Evolutionary conservation across 225 moss, liverwort and hornwort genomes (phyloP), one percentile per base, ranked within the genome.

Genomic region (Rhytidiadelphus loreus): DNA sequence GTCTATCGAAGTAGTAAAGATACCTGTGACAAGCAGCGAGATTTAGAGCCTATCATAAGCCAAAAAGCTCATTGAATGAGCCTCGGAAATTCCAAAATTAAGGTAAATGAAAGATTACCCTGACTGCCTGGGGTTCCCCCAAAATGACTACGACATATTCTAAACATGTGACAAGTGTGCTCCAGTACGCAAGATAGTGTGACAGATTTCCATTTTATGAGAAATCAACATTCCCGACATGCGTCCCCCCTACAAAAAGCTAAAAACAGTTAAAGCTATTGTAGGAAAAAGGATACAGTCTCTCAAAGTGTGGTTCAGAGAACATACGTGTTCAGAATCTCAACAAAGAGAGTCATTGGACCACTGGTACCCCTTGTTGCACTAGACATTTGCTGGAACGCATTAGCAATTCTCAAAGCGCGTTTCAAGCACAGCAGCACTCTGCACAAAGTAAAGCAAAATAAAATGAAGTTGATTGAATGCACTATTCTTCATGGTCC

Each of bases 371-470:
- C 97, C 92, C 94, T 90, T 58, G 97, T 96, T 77, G 97, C 96
- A 90, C 96, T 96, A 8, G 98, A 96, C 96, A 99, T 97, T 89
- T 96, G 97, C 93, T 99, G 98, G 35, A 92, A 96, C 78, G 96
- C 96, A 90, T 96, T 96, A 16, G 98, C 98, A 88, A 99, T 99
- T 88, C 98, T 94, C 88, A 97, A 89, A 57, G 98, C 97, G 86
- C 97, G 93, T 93, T 99, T 99, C 90, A 99, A 89, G 94, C 98
- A 99, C 77, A 99, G 84, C 64, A 97, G 88, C 75, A 99, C 98
- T 89, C 98, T 98, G 92, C 84, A 85, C 88, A 83, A 61, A 55
- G 68, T 24, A 81, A 78, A 81, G 44, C 26, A 86, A 77, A 50
- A 57, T 11, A 52, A 52, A 52, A 58, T 3, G 35, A 16, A 20